These are phyloP conservation scores for Sporothrix euskadiensis DNA, from an alignment of 2,329 filamentous ascomycete species.

Conservation along the genomic window DNA sequence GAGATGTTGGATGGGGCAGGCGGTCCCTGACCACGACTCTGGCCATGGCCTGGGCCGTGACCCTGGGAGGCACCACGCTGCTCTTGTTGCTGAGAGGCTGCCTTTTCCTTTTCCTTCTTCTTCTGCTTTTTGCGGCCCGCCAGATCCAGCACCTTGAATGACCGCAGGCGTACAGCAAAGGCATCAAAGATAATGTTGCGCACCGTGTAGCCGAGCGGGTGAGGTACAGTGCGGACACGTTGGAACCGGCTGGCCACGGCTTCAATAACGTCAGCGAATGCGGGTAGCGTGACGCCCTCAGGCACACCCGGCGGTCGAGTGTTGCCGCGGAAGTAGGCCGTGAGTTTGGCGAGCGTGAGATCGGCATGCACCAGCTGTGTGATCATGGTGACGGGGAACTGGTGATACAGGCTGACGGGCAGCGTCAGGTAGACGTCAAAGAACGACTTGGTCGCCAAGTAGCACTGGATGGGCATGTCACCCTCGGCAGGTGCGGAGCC, in stretches of 20 bases:
- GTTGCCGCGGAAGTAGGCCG: slow-evolving; percentile 32
- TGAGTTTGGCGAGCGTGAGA: slow-evolving; percentile 33
- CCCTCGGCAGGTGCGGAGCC: neutral
- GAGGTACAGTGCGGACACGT: slow-evolving; percentile 20
- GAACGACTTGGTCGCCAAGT: slow-evolving; percentile 28
- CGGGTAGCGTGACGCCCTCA: slow-evolving; percentile 27
- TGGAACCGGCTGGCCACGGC: slow-evolving; percentile 31
- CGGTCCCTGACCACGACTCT: neutral
- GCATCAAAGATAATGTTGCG: slow-evolving; percentile 31
- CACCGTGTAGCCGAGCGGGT: slow-evolving; percentile 30
- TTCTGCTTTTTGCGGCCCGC: slow-evolving; percentile 21
- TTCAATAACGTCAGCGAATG: slow-evolving; percentile 32
- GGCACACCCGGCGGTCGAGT: slow-evolving; percentile 20
- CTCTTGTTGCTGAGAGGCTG: neutral
- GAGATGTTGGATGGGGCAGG: neutral
- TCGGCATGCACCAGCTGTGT: slow-evolving; percentile 32
- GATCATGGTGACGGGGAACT: slow-evolving; percentile 30
- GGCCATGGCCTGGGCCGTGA: neutral
- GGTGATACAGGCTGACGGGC: slow-evolving; percentile 27
- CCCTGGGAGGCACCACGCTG: neutral
- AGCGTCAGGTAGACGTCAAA: slow-evolving; percentile 32
- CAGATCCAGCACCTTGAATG: slow-evolving; percentile 31
- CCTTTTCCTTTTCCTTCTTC: slow-evolving; percentile 2
- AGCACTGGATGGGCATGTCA: slow-evolving; percentile 30
- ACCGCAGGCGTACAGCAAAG: slow-evolving; percentile 32